Evolutionary conservation across 2,329 filamentous ascomycete species (phyloP).

Genomic region (Aureobasidium sp.): DNA sequence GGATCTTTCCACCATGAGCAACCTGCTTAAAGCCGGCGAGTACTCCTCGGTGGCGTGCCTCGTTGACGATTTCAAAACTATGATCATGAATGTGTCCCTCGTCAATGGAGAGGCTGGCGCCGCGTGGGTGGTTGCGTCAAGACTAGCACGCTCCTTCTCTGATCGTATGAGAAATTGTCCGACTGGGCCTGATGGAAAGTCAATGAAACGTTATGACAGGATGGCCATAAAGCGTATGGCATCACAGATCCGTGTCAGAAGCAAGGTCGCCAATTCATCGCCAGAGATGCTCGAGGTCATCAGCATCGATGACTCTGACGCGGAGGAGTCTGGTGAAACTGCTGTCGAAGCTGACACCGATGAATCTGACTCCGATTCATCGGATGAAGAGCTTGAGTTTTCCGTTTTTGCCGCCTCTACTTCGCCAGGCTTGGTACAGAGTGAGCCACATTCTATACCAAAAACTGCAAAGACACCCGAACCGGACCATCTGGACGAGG

Average conservation of each 20-base stretch:
- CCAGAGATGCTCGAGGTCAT: background rate
- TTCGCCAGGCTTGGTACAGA: too few species aligned
- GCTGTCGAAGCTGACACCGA: background rate
- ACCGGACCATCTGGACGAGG: background rate
- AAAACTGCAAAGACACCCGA: background rate
- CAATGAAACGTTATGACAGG: background rate
- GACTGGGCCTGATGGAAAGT: background rate
- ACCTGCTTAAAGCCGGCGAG: background rate
- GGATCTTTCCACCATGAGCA: background rate
- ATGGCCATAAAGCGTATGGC: background rate
- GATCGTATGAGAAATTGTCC: background rate
- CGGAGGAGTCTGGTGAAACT: background rate
- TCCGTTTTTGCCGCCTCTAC: background rate
- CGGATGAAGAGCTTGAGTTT: background rate
- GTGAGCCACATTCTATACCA: background rate
- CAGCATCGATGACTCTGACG: background rate
- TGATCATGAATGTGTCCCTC: background rate
- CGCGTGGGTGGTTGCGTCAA: background rate
- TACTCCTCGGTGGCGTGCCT: background rate
- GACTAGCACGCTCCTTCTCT: background rate
- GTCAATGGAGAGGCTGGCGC: background rate
- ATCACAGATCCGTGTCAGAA: background rate
- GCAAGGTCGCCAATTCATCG: background rate
- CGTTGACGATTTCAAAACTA: background rate
- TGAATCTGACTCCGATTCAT: background rate